Percentiles rank a stretch among this genome's conserved stretches.
phyloP scores from a whole-genome alignment of 2,329 filamentous ascomycete genomes.

The Tolypocladium tundrense region DNA sequence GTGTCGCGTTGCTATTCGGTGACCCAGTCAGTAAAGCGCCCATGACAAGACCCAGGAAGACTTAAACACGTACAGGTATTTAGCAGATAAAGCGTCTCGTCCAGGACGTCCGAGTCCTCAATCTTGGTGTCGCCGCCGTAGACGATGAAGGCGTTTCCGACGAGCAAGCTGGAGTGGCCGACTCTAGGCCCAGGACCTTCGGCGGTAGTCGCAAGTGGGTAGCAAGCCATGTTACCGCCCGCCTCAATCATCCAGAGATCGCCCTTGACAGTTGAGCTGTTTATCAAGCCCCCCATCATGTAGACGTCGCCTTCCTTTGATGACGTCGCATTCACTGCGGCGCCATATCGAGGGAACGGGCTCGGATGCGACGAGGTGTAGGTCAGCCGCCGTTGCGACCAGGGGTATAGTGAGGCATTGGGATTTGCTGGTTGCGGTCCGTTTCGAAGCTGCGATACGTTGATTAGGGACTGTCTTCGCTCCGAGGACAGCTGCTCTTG shows the following conservation, averaged over 20 bases:
- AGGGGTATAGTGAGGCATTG: constrained; percentile 82
- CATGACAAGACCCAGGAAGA: background rate
- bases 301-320: constrained; percentile 98
- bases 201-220: constrained; percentile 80
- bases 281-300: constrained; percentile 92
- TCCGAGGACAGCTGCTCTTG: background rate
- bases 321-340: constrained; percentile 82
- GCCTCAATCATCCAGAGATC: constrained; percentile 98
- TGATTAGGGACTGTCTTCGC: constrained; percentile 5
- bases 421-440: constrained; percentile 39
- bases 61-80: constrained; percentile 76
- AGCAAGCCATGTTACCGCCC: constrained; percentile 77
- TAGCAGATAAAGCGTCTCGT: constrained; percentile 90
- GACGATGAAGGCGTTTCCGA: constrained; percentile 97
- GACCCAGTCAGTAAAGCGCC: constrained; percentile 8
- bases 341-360: constrained; percentile 93
- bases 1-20: constrained; percentile 71
- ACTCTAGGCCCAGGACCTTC: constrained; percentile 93
- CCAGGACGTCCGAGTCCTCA: constrained; percentile 80
- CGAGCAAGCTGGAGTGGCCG: constrained; percentile 84
- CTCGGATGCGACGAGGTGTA: constrained; percentile 74
- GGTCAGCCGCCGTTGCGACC: constrained; percentile 82
- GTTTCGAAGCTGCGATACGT: constrained; percentile 40
- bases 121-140: constrained; percentile 98
- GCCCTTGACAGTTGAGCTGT: constrained; percentile 89